Conservation (phyloP, 768 basidiomycete genomes). For the Chalciporus pseudorubinellus region DNA sequence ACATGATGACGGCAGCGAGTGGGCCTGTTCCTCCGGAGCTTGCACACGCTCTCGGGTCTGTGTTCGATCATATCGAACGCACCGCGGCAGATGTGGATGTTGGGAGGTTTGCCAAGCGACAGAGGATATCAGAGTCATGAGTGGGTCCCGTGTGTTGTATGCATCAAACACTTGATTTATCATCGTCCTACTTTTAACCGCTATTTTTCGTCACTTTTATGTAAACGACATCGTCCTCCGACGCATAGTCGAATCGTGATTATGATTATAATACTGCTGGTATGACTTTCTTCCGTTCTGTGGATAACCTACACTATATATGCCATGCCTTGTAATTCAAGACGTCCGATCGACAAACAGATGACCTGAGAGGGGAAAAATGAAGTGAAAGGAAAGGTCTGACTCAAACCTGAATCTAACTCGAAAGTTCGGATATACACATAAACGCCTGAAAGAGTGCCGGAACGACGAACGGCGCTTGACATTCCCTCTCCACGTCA, state of each 20-base stretch:
- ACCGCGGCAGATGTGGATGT: constrained; percentile 28
- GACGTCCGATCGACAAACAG: no score
- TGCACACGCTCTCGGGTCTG: constrained; percentile 31
- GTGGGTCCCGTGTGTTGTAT: neutral
- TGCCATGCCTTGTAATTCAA: no score
- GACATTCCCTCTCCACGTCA: constrained; percentile 51
- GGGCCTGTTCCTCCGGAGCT: constrained; percentile 32
- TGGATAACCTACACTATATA: no score
- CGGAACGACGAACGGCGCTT: constrained; percentile 55
- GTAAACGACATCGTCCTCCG: no score
- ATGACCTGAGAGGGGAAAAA: no score
- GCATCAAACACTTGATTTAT: no score
- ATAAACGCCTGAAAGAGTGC: constrained; percentile 54
- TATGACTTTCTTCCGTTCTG: no score
- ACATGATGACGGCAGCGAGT: constrained; percentile 30
- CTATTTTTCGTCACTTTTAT: no score
- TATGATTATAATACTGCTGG: no score
- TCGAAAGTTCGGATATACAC: constrained; percentile 45
- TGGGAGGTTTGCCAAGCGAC: constrained; percentile 26
- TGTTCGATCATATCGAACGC: constrained; percentile 34
- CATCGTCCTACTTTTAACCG: no score
- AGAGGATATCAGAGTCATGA: constrained; percentile 16
- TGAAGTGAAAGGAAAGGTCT: neutral
- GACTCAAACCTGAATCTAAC: neutral
- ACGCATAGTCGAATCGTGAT: no score